Conservation (phyloP, 768 basidiomycete species). For the Gymnopilus junonius region DNA sequence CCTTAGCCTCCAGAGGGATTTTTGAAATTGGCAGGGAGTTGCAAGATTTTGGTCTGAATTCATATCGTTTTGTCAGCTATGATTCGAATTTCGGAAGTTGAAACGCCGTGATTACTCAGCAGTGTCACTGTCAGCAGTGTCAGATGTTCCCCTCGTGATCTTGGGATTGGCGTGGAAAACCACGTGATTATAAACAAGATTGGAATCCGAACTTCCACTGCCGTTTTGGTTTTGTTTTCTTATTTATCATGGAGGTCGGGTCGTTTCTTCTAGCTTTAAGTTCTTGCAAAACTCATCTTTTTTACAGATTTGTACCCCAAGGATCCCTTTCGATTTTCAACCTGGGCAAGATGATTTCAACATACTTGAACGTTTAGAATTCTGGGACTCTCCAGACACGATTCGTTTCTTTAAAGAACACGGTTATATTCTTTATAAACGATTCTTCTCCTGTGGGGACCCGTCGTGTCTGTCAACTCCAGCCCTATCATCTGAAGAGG, state of each 20-base stretch:
- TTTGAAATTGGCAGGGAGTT: too few relatives aligned
- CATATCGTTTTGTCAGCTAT: too few relatives aligned
- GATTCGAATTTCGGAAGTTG: too few relatives aligned
- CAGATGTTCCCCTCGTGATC: too few relatives aligned
- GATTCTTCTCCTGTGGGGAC: not conserved
- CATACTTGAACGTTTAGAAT: not conserved
- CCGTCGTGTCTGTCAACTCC: not conserved
- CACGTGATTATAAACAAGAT: too few relatives aligned
- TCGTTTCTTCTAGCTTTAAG: not conserved
- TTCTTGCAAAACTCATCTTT: not conserved
- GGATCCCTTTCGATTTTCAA: not conserved
- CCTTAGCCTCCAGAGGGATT: too few relatives aligned
- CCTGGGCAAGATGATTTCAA: not conserved
- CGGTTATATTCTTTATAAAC: conserved; percentile 5
- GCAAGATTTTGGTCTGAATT: too few relatives aligned
- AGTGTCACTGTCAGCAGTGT: too few relatives aligned
- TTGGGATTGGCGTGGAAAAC: too few relatives aligned
- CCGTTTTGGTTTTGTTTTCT: too few relatives aligned
- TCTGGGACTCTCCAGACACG: conserved; percentile 6
- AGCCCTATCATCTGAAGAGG: not conserved
- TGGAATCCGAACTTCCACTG: too few relatives aligned
- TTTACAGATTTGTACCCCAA: not conserved
- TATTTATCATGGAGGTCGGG: not conserved
- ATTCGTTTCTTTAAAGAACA: not conserved
- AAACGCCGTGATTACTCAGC: too few relatives aligned